Evolutionary conservation across 163 green algal genomes (phyloP).

Genomic region (Chlamydomonas reinhardtii): DNA sequence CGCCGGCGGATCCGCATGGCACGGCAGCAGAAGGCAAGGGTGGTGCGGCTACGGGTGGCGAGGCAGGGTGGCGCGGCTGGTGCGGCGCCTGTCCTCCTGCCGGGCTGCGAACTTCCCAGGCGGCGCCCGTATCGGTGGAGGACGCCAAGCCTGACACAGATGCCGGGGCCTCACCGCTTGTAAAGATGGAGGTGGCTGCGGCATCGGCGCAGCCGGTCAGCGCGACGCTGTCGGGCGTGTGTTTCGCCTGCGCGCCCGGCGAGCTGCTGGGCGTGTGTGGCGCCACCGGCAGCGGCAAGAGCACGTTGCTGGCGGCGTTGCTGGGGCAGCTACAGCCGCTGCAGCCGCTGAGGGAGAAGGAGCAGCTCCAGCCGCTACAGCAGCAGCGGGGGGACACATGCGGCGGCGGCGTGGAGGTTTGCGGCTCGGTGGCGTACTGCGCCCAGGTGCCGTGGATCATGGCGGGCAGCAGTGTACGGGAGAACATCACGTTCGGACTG

Average conservation of each 20-base stretch:
- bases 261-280: slow-evolving; percentile 71
- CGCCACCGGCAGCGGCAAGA: slow-evolving; percentile 75
- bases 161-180: no score
- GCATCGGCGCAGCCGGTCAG: no score
- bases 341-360: not conserved
- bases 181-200: no score
- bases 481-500: slow-evolving; percentile 72
- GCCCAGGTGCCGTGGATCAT: slow-evolving; percentile 77
- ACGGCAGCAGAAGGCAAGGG: no score
- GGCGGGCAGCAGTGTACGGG: slow-evolving; percentile 73
- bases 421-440: slow-evolving; percentile 68
- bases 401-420: slow-evolving; percentile 34
- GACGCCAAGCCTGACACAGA: no score
- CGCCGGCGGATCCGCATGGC: no score
- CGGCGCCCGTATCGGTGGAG: no score
- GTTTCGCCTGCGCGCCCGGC: slow-evolving; percentile 59
- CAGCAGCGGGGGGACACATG: slow-evolving; percentile 10
- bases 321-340: slow-evolving; percentile 76
- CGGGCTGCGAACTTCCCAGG: no score
- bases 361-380: not conserved
- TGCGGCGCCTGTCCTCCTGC: no score
- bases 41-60: no score
- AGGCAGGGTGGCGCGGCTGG: no score
- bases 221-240: slow-evolving; percentile 56
- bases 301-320: slow-evolving; percentile 71